Evolutionary conservation across 805 yeast species (phyloP).

Genomic region (Hyphopichia homilentoma): DNA sequence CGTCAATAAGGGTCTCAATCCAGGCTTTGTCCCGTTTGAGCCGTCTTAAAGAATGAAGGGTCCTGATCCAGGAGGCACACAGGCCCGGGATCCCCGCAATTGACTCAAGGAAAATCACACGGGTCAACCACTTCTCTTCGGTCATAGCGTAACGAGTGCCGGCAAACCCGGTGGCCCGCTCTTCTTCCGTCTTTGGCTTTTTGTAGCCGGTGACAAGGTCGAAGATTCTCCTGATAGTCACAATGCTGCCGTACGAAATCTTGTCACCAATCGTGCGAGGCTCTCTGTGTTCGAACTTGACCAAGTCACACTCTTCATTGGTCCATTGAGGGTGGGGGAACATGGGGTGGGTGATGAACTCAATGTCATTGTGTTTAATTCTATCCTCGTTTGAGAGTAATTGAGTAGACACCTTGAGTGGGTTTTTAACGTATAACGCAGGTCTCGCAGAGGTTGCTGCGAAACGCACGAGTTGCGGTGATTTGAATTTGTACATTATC

Average conservation of each 20-base stretch:
- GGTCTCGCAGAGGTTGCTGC: no score
- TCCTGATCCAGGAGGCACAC: slow-evolving; percentile 70
- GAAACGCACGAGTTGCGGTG: no score
- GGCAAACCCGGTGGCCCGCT: slow-evolving; percentile 21
- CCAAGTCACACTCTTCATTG: slow-evolving; percentile 27
- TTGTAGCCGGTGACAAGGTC: slow-evolving; percentile 64
- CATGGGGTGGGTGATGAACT: slow-evolving; percentile 37
- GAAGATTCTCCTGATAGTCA: slow-evolving; percentile 45
- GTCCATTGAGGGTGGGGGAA: slow-evolving; percentile 34
- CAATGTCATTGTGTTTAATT: slow-evolving; percentile 25
- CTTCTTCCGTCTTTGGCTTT: slow-evolving; percentile 43
- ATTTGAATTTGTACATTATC: no score
- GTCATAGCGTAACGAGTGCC: slow-evolving; percentile 53
- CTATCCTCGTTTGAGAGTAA: slow-evolving; percentile 17
- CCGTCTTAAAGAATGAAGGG: slow-evolving; percentile 58
- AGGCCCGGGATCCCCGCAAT: slow-evolving; percentile 82
- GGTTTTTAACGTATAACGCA: slow-evolving; percentile 5
- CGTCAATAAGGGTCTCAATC: slow-evolving; percentile 70
- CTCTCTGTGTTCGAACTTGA: slow-evolving; percentile 49
- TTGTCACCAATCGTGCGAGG: slow-evolving; percentile 48
- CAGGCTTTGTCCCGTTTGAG: slow-evolving; percentile 68
- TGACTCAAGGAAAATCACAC: slow-evolving; percentile 62
- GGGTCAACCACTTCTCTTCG: slow-evolving; percentile 58
- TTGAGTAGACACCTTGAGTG: slow-evolving; percentile 24
- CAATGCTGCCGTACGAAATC: slow-evolving; percentile 47